Evolutionary conservation across 148 eudicot species (phyloP), one percentile per base, ranked within the genome.

Genomic region (Euryodendron excelsum): DNA sequence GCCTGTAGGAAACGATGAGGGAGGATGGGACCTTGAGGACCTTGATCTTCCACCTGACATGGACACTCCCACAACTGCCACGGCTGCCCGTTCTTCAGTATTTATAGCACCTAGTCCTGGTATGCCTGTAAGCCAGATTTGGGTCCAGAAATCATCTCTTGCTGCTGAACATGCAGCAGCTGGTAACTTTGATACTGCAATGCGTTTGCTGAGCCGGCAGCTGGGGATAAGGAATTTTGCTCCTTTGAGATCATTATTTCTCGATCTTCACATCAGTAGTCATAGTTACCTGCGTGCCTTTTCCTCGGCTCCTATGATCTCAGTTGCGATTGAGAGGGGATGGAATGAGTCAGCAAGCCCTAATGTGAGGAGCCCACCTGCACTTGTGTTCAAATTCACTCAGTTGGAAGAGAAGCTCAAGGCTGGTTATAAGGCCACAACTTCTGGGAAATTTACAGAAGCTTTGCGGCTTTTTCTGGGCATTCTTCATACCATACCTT

Each of bases 151-250:
- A 77, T 95, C 99, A 8, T 91, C 96, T 71, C 88, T 95, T 33
- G 97, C 97, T 31, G 97, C 97, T 48, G 98, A 94, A 78, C 98
- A 94, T 81, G 97, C 96, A 41, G 98, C 94, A 14, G 98, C 97
- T 53, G 99, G 99, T 28, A 93, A 95, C 75, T 95, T 95, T 1
- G 97, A 95, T 65, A 91, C 94, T 62, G 99, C 99, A 5, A 93
- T 93, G 97, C 90, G 94, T 56, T 79, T 95, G 72, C 80, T 95
- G 15, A 85, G 75, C 85, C 93, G 99, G 17, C 99, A 95, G 77
- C 84, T 95, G 45, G 97, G 97, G 62, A 90, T 95, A 3, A 89
- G 73, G 60, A 95, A 93, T 53, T 95, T 95, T 72, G 23, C 85
- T 74, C 99, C 97, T 56, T 77, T 94, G 82, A 91, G 80, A 78